Conservation (phyloP, 345 rosid genomes). For the Boechera retrofracta region DNA sequence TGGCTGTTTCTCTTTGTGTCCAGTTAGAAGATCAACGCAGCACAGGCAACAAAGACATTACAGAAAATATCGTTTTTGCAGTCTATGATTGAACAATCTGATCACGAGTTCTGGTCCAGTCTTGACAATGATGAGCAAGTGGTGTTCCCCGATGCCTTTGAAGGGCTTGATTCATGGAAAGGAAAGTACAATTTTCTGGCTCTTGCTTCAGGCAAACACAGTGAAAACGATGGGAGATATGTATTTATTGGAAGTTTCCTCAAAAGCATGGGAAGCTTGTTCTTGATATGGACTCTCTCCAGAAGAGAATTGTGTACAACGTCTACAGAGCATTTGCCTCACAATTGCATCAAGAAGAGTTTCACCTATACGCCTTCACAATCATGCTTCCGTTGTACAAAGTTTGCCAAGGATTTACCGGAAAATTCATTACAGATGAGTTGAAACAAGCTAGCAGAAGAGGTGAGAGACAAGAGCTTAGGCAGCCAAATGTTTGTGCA, state of each 20-base stretch:
- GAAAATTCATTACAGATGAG: slow-evolving; percentile 67
- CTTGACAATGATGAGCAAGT: slow-evolving; percentile 5
- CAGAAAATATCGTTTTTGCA: background rate
- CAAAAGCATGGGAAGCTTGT: slow-evolving; percentile 61
- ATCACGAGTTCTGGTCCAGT: background rate
- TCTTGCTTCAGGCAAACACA: too few species aligned
- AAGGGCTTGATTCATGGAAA: background rate
- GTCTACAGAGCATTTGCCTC: slow-evolving; percentile 50
- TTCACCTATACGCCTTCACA: slow-evolving; percentile 46
- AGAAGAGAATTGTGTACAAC: slow-evolving; percentile 65
- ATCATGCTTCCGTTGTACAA: slow-evolving; percentile 71
- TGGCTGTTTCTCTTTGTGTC: background rate
- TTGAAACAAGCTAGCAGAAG: background rate
- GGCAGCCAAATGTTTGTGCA: background rate
- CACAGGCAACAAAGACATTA: background rate
- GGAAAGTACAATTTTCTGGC: background rate
- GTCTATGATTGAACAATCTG: background rate
- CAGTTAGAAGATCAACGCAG: background rate
- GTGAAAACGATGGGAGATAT: slow-evolving; percentile 1
- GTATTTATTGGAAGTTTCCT: slow-evolving; percentile 41
- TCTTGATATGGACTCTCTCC: slow-evolving; percentile 59
- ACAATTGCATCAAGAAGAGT: slow-evolving; percentile 50
- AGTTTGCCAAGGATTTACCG: slow-evolving; percentile 73
- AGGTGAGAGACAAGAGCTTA: background rate
- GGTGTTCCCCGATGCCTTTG: background rate